These are phyloP conservation scores for Copromyces sp. DNA, from an alignment of 495 filamentous ascomycete genomes.

Conservation along the genomic window DNA sequence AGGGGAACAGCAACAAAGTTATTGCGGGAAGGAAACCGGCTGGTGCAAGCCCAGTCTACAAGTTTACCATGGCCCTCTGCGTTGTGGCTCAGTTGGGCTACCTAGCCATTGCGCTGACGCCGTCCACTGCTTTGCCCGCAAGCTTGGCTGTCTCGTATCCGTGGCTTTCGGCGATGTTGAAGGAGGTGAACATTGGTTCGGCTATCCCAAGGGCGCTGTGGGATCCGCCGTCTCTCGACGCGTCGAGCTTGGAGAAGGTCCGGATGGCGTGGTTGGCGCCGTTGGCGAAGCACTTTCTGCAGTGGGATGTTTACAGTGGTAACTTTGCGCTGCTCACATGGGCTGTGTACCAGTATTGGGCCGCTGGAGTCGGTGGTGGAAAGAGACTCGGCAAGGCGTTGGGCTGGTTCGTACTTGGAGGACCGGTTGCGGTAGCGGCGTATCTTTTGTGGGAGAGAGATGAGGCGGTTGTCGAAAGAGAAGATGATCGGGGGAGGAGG, in stretches of 20 bases:
- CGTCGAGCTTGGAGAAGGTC: conserved; percentile 13
- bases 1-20: not conserved
- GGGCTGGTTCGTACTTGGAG: conserved; percentile 33
- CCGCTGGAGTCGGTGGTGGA: conserved; percentile 20
- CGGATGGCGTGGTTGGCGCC: conserved; percentile 32
- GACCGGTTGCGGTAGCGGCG: conserved; percentile 40
- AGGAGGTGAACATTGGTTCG: conserved; percentile 31
- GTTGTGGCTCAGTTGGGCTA: conserved; percentile 34
- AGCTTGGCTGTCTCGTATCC: conserved; percentile 19
- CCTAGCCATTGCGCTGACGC: conserved; percentile 34
- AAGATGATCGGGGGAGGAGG: not conserved
- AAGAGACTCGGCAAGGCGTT: conserved; percentile 30
- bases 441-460: conserved; percentile 50
- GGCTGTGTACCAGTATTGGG: conserved; percentile 39
- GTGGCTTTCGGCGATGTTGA: conserved; percentile 14
- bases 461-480: conserved; percentile 14
- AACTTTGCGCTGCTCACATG: conserved; percentile 42
- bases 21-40: conserved; percentile 23
- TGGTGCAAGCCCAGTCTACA: conserved; percentile 42
- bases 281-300: conserved; percentile 43
- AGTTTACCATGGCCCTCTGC: conserved; percentile 40
- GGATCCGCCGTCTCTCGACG: conserved; percentile 13
- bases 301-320: conserved; percentile 50
- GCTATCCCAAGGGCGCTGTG: conserved; percentile 18
- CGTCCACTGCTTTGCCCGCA: conserved; percentile 35